Evolutionary conservation across 2,329 filamentous ascomycete species (phyloP), one percentile per base, ranked within the genome.

Genomic region (Fusarium kyushuense): DNA sequence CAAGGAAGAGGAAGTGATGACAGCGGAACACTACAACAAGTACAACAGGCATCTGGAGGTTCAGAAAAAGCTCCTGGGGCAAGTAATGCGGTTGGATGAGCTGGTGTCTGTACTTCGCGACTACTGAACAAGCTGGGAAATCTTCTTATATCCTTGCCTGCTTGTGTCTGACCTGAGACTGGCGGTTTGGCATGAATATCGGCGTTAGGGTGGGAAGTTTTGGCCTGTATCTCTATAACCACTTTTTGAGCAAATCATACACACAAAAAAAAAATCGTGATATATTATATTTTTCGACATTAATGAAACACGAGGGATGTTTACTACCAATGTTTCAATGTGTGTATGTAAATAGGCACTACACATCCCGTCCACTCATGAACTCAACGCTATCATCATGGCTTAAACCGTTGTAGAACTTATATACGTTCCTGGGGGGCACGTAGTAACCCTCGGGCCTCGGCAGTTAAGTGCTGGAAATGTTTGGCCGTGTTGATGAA

Each of bases 61-160:
- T 63, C 87, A 91, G 75, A 88, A 90, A 73, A 90, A 90, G 81
- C 82, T 99, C 38, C 82, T 96, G 35, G 88, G 89, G 2, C 93
- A 97, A 79, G 84, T 97, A 13, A 87, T 87, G 76, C 86, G 93
- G 63, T 84, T 97, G 70, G 96, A 99, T 79, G 91, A 96, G 53
- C 83, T 97, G 70, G 90, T 98, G 46, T 91, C 91, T 27, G 86
- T 96, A 14, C 85, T 98, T 71, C 86, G 92, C 65, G 96, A 99
- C 76, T 94, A 87, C 72, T 93, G 47, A 63, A 42, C 11, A 29
- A 30, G 42, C 27, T 14, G 27, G 8, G 8, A 14, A 30, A 8
- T 19, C 27, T 45, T 32, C 25, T 47, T 53, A 45, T n/a, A 33
- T 66, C 52, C 38, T 36, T 33, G 32, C 43, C 12, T 19, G n/a